Base-by-base conservation (phyloP, 306 rosid genomes). In the Lathyrus aphaca region DNA sequence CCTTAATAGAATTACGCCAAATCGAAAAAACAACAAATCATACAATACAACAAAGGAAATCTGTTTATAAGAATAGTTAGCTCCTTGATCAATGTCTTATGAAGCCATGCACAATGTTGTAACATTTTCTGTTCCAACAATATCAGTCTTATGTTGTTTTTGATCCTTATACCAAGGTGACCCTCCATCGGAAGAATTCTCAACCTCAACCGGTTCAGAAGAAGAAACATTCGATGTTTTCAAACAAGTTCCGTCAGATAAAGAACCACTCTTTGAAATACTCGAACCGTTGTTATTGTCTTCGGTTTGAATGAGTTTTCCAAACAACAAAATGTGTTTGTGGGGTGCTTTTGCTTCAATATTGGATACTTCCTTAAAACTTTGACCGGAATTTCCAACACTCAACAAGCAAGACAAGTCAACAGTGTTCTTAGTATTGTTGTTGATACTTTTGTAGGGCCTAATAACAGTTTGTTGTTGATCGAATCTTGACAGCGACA, bases 271-370 rank as follows among this genome's bases (percentile, higher is more conserved):
- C 72, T 82, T 90, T 1, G 91, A 57, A 51, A 19, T 13, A 16
- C 17, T 61, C 19, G 68, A 86, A 38, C 37, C 55, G 65, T 81
- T 86, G 70, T 29, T 58, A 62, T 82, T 86, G 68, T 84, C 86
- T 53, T 87, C 88, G 5, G 87, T 81, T 2, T 65, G 81, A 64
- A 95, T 95, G 51, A 87, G 74, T 75, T 89, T 87, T 23, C 99
- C 99, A 64, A 95, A 95, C 79, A 95, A 83, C 39, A 95, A 59
- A 40, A 95, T 87, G 45, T 89, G 91, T 17, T 85, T 85, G 64
- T 87, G 88, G 27, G 87, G 92, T 9, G 82, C 50, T 83, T 84
- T 84, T 46, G 65, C 85, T 72, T 82, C 83, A 53, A 21, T 23
- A 29, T 77, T 76, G 44, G 68, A 77, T 21, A 62, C 77, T 39